Base-by-base conservation (phyloP, 306 rosid species). In the Cucurbita moschata region DNA sequence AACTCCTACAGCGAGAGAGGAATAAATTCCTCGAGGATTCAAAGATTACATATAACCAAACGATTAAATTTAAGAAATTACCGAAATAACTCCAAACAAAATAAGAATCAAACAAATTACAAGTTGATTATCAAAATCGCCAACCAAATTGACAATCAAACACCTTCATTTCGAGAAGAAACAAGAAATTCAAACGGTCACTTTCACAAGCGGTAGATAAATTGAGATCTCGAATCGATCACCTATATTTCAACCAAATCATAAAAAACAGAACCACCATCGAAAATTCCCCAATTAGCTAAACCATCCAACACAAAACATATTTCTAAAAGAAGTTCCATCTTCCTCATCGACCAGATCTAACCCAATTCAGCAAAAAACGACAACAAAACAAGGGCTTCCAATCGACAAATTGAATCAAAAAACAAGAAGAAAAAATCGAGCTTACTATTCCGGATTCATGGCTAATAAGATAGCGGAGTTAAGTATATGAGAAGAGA, bases 391-490 rank as follows among this genome's bases (percentile, higher is more conserved):
- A 47, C 4, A 51, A 21, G 46, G 53, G 71, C 54, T n/a, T 62
- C 11, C 38, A 40, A 55, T 8, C 50, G 14, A 47, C 15, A 8
- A 81, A 79, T 40, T 77, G 21, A 16, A 1, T 23, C 12, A 76
- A 47, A 47, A 51, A 52, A 16, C 21, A 52, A 50, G 7, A 7
- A 50, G 54, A 50, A 50, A 19, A 52, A 23, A 47, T 23, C 15
- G 57, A 68, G 73, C 94, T 76, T 83, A 88, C 94, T 88, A 88
- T 79, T 88, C 94, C 47, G 94, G 90, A 86, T 86, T 88, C 94
- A 88, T 88, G 86, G 68, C 54, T 52, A 40, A 74, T 14, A 66
- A 10, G 69, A 73, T 66, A 80, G 8, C 23, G 57, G 62, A 56
- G 75, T 40, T 58, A 77, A 59, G 38, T 21, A 1, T 50, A 78